A percentile compares a stretch with the other conserved stretches of the same genome.
phyloP scores from a whole-genome alignment of 208 protist species.

The Leishmania gerbilli region DNA sequence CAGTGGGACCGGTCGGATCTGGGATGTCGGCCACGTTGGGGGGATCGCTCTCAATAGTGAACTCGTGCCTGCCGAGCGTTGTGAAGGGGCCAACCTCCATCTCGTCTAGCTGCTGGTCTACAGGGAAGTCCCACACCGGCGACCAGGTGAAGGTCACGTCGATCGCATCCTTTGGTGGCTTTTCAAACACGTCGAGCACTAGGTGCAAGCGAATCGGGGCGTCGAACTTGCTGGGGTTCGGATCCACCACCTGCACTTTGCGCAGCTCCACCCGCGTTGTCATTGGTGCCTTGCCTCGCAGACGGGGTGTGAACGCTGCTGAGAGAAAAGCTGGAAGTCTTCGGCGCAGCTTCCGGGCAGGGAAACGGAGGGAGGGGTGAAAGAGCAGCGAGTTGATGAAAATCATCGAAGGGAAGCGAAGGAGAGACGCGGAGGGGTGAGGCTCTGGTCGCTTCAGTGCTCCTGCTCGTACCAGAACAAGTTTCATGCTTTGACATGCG shows the following conservation, averaged over 20 bases:
- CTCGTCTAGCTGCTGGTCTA: slow-evolving; percentile 82
- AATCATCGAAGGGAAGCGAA: not conserved
- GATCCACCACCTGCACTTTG: slow-evolving; percentile 44
- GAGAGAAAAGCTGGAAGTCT: not conserved
- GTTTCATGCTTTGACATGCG: not conserved
- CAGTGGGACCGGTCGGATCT: slow-evolving; percentile 81
- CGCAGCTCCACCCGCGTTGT: slow-evolving; percentile 62
- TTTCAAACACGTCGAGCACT: slow-evolving; percentile 71
- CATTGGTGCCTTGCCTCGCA: slow-evolving; percentile 19
- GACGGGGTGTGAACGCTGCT: not conserved
- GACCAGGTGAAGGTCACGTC: slow-evolving; percentile 82
- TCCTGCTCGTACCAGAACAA: not conserved
- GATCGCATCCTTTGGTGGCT: slow-evolving; percentile 43
- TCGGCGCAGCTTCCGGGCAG: not conserved
- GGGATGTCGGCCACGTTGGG: slow-evolving; percentile 70
- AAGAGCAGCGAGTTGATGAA: not conserved
- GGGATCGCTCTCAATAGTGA: slow-evolving; percentile 67
- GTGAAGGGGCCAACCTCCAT: slow-evolving; percentile 76
- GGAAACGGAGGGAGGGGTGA: not conserved
- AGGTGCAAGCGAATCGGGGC: slow-evolving; percentile 57
- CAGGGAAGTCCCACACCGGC: slow-evolving; percentile 82
- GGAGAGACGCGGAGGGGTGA: not conserved
- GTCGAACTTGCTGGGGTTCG: slow-evolving; percentile 52
- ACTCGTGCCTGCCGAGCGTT: slow-evolving; percentile 66
- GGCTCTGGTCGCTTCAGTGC: too few species aligned